Percentiles rank a stretch among this genome's conserved stretches.
These are phyloP conservation scores for Oidium heveae DNA, from an alignment of 2,329 filamentous ascomycete genomes.

Conservation along the genomic window DNA sequence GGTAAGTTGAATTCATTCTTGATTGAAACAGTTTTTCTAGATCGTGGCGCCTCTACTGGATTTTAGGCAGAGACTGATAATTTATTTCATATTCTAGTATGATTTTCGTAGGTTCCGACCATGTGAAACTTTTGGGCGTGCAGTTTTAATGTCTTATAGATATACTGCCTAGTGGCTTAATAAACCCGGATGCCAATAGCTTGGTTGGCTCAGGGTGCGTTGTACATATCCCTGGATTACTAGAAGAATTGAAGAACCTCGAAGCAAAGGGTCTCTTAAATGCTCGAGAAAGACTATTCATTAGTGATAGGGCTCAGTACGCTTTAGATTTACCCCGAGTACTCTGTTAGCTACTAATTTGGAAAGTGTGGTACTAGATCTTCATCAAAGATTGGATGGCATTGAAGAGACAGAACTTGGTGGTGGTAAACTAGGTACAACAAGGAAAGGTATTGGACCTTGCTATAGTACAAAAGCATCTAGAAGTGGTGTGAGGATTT, in stretches of 20 bases:
- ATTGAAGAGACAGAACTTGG: conserved; percentile 33
- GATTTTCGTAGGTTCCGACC: conserved; percentile 14
- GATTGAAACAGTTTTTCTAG: neutral
- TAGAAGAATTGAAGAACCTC: conserved; percentile 35
- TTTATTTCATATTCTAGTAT: conserved; percentile 10
- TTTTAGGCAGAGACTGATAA: neutral
- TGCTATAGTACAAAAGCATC: conserved; percentile 34
- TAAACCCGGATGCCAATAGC: conserved; percentile 46
- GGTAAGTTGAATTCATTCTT: conserved; percentile 1
- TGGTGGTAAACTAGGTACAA: conserved; percentile 19
- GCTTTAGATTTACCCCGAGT: neutral
- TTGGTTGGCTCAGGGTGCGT: conserved; percentile 47
- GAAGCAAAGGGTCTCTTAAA: conserved; percentile 31
- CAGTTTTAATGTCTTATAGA: conserved; percentile 6
- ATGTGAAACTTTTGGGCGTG: neutral
- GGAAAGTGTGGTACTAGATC: conserved; percentile 26
- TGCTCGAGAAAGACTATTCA: conserved; percentile 31
- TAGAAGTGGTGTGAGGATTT: conserved; percentile 38
- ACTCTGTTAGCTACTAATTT: neutral
- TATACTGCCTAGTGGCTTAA: conserved; percentile 41
- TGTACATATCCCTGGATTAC: conserved; percentile 40
- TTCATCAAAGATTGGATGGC: conserved; percentile 43
- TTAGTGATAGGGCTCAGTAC: conserved; percentile 19
- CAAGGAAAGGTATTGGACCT: conserved; percentile 25
- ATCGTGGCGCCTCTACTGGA: neutral